These are phyloP conservation scores for Penicillium salamii DNA, from an alignment of 495 filamentous ascomycete species.

Conservation along the genomic window DNA sequence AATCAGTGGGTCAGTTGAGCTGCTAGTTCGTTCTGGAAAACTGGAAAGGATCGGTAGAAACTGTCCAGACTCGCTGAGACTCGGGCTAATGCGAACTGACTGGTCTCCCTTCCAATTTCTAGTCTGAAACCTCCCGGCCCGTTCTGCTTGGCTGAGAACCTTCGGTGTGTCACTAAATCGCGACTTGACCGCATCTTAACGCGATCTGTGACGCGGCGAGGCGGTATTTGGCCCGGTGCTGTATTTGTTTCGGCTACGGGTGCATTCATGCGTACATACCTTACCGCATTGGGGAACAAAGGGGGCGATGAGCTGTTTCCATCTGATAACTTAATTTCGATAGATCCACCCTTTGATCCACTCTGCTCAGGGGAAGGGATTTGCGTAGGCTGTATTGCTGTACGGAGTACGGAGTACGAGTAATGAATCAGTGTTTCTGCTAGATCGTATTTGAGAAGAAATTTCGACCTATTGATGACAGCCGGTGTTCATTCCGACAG, in stretches of 20 bases:
- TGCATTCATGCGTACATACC: background rate
- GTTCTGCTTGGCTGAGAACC: background rate
- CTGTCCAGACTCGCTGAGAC: background rate
- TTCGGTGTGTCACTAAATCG: background rate
- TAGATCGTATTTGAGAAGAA: background rate
- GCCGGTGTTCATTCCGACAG: background rate
- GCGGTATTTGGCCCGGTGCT: background rate
- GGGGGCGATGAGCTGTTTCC: background rate
- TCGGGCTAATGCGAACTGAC: background rate
- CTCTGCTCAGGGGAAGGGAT: background rate
- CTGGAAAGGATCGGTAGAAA: background rate
- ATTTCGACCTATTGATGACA: background rate
- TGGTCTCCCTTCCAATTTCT: background rate
- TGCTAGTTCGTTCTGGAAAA: constrained; percentile 6
- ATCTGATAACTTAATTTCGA: constrained; percentile 21
- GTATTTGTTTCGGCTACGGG: background rate
- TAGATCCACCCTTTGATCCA: background rate
- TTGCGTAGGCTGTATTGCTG: background rate
- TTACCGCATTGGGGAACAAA: background rate
- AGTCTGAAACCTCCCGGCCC: background rate
- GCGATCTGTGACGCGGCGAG: background rate
- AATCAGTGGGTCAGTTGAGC: constrained; percentile 6
- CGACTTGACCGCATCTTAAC: no score
- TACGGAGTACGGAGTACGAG: no score
- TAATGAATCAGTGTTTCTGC: no score